phyloP scores from a whole-genome alignment of 1,139 yeast species.

The Candida tropicalis region DNA sequence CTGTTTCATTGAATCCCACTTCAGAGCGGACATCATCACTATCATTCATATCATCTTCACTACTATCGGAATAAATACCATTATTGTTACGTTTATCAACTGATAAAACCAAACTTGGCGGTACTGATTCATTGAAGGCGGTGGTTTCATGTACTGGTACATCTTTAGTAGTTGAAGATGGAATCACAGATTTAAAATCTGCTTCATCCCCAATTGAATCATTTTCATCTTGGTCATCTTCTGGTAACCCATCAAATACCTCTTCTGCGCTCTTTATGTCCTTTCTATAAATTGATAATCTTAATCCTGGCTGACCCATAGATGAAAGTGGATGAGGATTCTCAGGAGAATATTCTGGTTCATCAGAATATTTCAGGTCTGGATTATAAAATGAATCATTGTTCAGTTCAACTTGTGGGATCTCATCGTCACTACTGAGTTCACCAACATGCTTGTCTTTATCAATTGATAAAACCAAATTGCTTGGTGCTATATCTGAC shows the following conservation, averaged over 20 bases:
- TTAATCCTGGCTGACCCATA: not conserved
- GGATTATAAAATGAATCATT: not conserved
- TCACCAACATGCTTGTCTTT: constrained; percentile 7
- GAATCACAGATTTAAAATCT: not conserved
- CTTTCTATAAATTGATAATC: constrained; percentile 1
- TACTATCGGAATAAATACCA: constrained; percentile 6
- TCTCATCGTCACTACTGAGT: constrained; percentile 20
- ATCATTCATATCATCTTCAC: constrained; percentile 20
- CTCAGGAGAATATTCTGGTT: constrained; percentile 6
- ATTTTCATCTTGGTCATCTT: not conserved
- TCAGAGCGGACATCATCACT: constrained; percentile 3
- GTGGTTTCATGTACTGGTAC: not conserved
- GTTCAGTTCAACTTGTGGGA: constrained; percentile 4
- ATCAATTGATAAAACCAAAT: constrained; percentile 43
- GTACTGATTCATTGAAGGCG: not conserved
- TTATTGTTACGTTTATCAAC: constrained; percentile 11
- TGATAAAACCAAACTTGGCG: constrained; percentile 13
- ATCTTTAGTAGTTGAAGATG: not conserved
- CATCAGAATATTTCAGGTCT: constrained; percentile 10
- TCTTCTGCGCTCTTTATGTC: not conserved
- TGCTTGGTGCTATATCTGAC: constrained; percentile 3
- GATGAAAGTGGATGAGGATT: not conserved
- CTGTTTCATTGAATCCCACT: constrained; percentile 4
- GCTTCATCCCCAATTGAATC: not conserved
- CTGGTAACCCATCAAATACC: not conserved